These are phyloP conservation scores for Fragilaria radians DNA, from an alignment of 108 stramenopile species.

Conservation along the genomic window DNA sequence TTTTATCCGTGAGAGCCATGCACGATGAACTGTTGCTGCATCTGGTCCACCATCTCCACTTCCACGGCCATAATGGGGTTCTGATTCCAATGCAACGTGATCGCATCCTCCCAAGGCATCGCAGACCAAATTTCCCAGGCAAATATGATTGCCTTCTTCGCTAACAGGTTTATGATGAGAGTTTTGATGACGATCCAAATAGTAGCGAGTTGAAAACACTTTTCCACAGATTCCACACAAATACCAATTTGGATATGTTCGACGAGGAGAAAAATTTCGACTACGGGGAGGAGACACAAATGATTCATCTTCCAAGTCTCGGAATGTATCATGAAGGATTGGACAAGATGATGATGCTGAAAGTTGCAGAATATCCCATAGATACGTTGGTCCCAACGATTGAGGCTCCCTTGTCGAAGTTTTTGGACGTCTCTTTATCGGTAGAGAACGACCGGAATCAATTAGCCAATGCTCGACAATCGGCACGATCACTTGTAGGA, in stretches of 20 bases:
- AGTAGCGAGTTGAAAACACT: neutral
- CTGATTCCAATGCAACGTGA: neutral
- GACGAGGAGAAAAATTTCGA: neutral
- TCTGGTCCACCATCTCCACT: constrained; percentile 1
- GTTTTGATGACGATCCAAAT: neutral
- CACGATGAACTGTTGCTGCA: neutral
- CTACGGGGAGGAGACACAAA: neutral
- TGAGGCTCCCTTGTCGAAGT: neutral
- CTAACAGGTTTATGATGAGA: neutral
- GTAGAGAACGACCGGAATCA: neutral
- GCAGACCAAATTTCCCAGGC: neutral
- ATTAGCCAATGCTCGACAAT: neutral
- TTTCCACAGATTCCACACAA: neutral
- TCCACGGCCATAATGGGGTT: constrained; percentile 4
- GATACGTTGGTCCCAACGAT: neutral
- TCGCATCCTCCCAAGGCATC: constrained; percentile 4
- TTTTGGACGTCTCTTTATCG: neutral
- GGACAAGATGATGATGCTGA: neutral
- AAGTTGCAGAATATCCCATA: neutral
- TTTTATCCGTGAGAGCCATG: neutral
- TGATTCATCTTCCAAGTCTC: neutral
- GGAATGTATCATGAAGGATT: neutral
- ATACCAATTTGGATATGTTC: neutral
- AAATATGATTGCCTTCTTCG: neutral
- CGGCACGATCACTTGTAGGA: neutral